Evolutionary conservation across 2,329 filamentous ascomycete species (phyloP).

Genomic region (Trichoderma sp.): DNA sequence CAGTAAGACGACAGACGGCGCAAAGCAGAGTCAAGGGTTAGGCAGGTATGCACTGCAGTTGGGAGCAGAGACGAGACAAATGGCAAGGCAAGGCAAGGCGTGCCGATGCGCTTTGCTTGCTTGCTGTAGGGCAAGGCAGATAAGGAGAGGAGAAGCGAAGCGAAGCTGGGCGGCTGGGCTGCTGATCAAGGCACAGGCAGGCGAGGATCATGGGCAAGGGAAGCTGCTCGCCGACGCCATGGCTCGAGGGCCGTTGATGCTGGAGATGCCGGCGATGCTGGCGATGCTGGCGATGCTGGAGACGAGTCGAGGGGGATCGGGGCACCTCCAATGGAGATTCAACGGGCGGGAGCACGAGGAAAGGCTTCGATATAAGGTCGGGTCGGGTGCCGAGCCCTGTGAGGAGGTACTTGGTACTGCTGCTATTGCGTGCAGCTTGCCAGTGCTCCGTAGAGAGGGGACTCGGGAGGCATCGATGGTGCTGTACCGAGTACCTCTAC

Average conservation of each 20-base stretch:
- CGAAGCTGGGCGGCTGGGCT: not conserved
- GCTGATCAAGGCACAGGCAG: too few relatives aligned
- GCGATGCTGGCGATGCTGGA: not conserved
- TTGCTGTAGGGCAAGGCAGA: not conserved
- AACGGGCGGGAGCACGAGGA: not conserved
- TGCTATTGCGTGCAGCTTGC: not conserved
- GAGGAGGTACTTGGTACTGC: too few relatives aligned
- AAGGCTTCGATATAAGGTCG: not conserved
- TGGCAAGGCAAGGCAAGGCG: not conserved
- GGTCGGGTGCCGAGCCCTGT: not conserved
- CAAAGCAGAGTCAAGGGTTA: not conserved
- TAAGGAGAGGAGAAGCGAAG: not conserved
- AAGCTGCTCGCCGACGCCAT: conserved; percentile 10
- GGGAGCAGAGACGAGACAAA: not conserved
- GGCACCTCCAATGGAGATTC: conserved; percentile 4
- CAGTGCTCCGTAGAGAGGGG: too few relatives aligned
- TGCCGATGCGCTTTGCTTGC: too few relatives aligned
- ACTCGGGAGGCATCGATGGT: too few relatives aligned
- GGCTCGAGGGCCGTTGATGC: not conserved
- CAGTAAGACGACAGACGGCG: not conserved
- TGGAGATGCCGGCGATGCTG: not conserved
- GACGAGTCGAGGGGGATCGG: not conserved
- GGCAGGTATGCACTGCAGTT: not conserved
- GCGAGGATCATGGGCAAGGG: not conserved
- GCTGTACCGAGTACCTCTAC: not conserved